phyloP scores from a whole-genome alignment of 2,329 filamentous ascomycete genomes.

The Diaporthe capsici region DNA sequence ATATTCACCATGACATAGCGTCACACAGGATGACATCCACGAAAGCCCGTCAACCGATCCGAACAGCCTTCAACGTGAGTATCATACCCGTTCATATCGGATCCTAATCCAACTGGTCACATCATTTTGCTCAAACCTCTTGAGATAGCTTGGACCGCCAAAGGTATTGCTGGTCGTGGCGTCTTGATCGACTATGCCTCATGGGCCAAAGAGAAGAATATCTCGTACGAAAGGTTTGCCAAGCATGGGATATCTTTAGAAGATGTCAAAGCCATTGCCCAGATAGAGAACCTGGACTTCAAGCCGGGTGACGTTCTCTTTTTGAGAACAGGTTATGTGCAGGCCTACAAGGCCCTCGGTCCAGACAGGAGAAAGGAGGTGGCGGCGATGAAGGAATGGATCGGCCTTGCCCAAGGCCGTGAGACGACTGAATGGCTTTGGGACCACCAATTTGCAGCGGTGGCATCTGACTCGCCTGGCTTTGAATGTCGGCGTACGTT shows the following conservation, averaged over 20 bases:
- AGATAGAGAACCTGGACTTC: not conserved
- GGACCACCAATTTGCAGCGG: constrained; percentile 7
- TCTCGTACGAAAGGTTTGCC: not conserved
- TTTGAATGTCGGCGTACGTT: constrained; percentile 14
- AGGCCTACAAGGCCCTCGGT: not conserved
- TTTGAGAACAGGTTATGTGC: not conserved
- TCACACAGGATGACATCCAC: constrained; percentile 12
- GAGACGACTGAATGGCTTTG: constrained; percentile 15
- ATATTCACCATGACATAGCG: not conserved
- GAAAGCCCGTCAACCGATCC: not conserved
- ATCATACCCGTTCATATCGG: not conserved
- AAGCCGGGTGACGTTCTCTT: not conserved
- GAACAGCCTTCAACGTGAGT: constrained; percentile 14
- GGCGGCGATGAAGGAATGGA: not conserved
- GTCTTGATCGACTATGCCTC: constrained; percentile 3
- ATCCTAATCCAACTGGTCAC: too few relatives aligned
- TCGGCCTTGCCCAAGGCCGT: not conserved
- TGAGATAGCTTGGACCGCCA: not conserved
- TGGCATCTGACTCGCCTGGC: not conserved
- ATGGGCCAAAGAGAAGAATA: constrained; percentile 1
- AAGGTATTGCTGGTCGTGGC: not conserved
- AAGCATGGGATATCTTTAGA: not conserved
- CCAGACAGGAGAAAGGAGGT: not conserved
- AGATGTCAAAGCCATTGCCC: not conserved
- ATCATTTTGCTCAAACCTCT: not conserved